Evolutionary conservation across 805 yeast species (phyloP).

Genomic region (Kodamaea laetipori): DNA sequence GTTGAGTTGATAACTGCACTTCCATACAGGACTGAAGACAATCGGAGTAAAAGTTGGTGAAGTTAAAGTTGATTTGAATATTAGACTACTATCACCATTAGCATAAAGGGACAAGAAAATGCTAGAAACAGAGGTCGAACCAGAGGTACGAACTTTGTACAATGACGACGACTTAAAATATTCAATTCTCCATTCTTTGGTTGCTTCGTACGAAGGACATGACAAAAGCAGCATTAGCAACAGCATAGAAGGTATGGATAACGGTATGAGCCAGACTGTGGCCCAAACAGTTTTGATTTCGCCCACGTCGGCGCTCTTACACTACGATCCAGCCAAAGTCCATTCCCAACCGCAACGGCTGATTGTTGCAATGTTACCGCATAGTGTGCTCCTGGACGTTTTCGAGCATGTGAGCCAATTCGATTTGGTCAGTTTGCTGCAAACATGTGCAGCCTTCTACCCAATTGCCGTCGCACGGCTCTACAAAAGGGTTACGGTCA

Average conservation of each 20-base stretch:
- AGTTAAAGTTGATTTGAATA: too few species aligned
- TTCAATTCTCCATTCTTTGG: constrained; percentile 20
- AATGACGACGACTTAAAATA: constrained; percentile 28
- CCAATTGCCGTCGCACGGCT: constrained; percentile 25
- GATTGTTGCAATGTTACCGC: constrained; percentile 17
- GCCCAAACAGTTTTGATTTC: background rate
- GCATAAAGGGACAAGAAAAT: too few species aligned
- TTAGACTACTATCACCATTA: too few species aligned
- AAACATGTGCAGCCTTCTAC: constrained; percentile 25
- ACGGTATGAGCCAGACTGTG: too few species aligned
- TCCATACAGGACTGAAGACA: constrained; percentile 3
- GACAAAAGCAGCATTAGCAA: constrained; percentile 1
- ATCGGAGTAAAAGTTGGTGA: background rate
- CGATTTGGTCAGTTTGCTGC: constrained; percentile 30
- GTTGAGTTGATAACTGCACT: constrained; percentile 5
- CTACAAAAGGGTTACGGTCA: constrained; percentile 33
- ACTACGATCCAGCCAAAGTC: background rate
- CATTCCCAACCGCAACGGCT: constrained; percentile 16
- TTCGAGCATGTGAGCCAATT: constrained; percentile 33
- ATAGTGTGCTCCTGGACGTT: constrained; percentile 15
- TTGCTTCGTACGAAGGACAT: constrained; percentile 1
- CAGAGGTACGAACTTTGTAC: background rate
- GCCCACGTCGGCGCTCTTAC: background rate
- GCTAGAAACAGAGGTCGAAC: too few species aligned
- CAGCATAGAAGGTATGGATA: background rate